These are phyloP conservation scores for Serendipita sp. DNA, from an alignment of 768 basidiomycete species.

Conservation along the genomic window DNA sequence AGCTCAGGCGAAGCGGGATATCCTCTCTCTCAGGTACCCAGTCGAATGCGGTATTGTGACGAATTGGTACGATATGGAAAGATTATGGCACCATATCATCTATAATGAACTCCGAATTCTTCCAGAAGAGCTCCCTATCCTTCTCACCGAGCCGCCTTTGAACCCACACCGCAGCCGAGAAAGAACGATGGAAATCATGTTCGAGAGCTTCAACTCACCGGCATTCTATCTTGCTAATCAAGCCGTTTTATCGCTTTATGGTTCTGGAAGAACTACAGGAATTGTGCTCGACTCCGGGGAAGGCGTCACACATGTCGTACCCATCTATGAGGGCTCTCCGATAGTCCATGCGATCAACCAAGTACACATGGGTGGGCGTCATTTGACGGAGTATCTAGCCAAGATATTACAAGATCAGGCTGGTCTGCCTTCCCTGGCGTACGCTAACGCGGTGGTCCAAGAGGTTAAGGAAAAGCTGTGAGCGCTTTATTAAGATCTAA, in stretches of 20 bases:
- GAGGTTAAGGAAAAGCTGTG: constrained; percentile 66
- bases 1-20: constrained; percentile 59
- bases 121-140: constrained; percentile 82
- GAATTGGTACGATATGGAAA: constrained; percentile 68
- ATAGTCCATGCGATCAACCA: constrained; percentile 54
- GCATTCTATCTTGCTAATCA: constrained; percentile 88
- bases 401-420: constrained; percentile 44
- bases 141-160: constrained; percentile 80
- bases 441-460: constrained; percentile 44
- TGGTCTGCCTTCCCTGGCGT: constrained; percentile 45
- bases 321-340: constrained; percentile 58
- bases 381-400: constrained; percentile 43
- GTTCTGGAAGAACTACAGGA: constrained; percentile 55
- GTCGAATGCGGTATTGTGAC: constrained; percentile 59
- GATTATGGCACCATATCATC: constrained; percentile 62
- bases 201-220: constrained; percentile 86
- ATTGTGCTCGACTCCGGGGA: constrained; percentile 64
- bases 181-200: constrained; percentile 84
- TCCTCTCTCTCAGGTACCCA: constrained; percentile 53
- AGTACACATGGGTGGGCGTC: constrained; percentile 50
- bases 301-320: constrained; percentile 55
- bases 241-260: constrained; percentile 70
- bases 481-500: constrained; percentile 34
- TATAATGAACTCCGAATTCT: constrained; percentile 90
- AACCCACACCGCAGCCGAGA: constrained; percentile 84